These are phyloP conservation scores for Arthrobotrys entomopaga DNA, from an alignment of 2,329 filamentous ascomycete species.

Conservation along the genomic window DNA sequence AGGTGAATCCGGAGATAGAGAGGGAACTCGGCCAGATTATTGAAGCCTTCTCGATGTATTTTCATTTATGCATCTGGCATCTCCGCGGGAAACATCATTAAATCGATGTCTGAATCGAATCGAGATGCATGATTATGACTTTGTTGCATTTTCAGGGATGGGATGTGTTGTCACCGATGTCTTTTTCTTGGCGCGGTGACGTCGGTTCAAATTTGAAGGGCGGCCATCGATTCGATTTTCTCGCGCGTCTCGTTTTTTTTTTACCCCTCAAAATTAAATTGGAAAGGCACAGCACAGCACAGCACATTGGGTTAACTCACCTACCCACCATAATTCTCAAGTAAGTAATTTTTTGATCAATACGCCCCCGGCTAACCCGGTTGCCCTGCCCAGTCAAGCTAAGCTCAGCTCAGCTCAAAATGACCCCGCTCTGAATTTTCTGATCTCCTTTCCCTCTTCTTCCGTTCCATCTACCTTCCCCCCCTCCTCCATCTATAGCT, in stretches of 20 bases:
- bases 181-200: too few species aligned
- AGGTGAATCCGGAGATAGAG: background rate
- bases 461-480: too few species aligned
- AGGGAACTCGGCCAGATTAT: background rate
- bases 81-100: background rate
- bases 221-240: background rate
- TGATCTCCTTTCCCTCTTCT: conserved; percentile 18
- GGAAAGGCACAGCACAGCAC: too few species aligned
- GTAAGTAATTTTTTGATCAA: too few species aligned
- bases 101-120: too few species aligned
- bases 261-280: conserved; percentile 7
- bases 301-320: too few species aligned
- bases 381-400: background rate
- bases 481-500: too few species aligned
- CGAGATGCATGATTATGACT: too few species aligned
- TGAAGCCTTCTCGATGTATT: background rate
- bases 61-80: background rate
- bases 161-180: too few species aligned
- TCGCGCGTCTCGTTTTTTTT: background rate
- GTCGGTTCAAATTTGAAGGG: too few species aligned
- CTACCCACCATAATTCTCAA: too few species aligned
- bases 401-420: conserved; percentile 16
- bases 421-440: conserved; percentile 32
- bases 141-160: too few species aligned
- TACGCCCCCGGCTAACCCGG: background rate